Base-by-base conservation (phyloP, 768 basidiomycete species). In the Psilocybe subaeruginosa region DNA sequence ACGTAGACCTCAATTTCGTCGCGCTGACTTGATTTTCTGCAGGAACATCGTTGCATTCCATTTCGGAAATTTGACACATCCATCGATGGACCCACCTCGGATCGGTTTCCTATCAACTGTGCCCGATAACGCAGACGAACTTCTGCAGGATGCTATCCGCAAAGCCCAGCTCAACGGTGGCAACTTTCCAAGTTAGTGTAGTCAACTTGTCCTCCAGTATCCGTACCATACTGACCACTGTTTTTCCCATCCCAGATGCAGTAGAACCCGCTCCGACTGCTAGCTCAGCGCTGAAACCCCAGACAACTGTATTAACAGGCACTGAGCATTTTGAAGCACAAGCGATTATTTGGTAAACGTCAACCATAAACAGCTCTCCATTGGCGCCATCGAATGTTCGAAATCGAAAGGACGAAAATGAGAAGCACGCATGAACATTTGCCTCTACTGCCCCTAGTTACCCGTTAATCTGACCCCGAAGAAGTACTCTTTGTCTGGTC, bases 1-100 rank as follows among this genome's bases (percentile, higher is more conserved):
- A 23, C 23, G 23, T 27, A 39, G 12, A 3, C 9, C 35, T 35
- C 37, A 29, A 27, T n/a, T 16, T 49, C 47, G 12, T 43, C 5
- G 4, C 27, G 35, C 3, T 45, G n/a, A 45, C 8, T 29, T 59
- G 19, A 5, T 17, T 9, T 41, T 27, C 11, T 31, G 9, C 53
- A 89, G 90, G 6, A 86, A 81, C 37, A 72, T 90, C 17, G 84
- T 84, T 27, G 84, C 83, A 14, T 91, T 90, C 68, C 81, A 90
- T 72, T 91, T 87, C 66, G 90, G 90, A 12, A 90, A 90, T 69
- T 74, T 91, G 54, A 86, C 84, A 0, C 79, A 84, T 57, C 89
- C 89, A 0, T 88, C 86, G 0, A 77, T 80, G 56, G 88, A 90
- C 64, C 85, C 87, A 47, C 88, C 90, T 0, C 84, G 87, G 0